phyloP scores from a whole-genome alignment of 768 basidiomycete species.

The Botryobasidium botryosum region DNA sequence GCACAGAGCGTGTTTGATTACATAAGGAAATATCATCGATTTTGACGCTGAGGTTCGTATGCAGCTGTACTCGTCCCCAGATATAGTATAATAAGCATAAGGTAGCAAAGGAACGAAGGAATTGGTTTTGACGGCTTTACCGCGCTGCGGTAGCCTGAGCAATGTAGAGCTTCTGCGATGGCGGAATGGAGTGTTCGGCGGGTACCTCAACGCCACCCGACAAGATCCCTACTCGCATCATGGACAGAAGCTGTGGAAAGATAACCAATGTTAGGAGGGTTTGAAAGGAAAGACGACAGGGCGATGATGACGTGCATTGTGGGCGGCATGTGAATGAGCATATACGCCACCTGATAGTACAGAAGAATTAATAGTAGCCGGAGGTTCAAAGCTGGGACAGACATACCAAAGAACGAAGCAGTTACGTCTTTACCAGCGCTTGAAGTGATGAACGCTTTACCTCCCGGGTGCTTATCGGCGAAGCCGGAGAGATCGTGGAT shows the following conservation, averaged over 20 bases:
- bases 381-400: too few species aligned
- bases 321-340: constrained; percentile 76
- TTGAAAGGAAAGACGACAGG: neutral
- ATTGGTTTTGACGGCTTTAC: too few species aligned
- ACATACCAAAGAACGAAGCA: constrained; percentile 91
- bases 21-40: too few species aligned
- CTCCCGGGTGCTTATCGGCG: constrained; percentile 84
- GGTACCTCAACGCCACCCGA: constrained; percentile 38
- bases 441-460: constrained; percentile 65
- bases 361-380: too few species aligned
- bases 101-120: too few species aligned
- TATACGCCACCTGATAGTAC: constrained; percentile 69
- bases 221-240: constrained; percentile 44
- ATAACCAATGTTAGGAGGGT: constrained; percentile 5
- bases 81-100: too few species aligned
- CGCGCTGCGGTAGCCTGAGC: too few species aligned
- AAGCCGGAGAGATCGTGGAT: constrained; percentile 80
- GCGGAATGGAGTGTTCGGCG: constrained; percentile 42
- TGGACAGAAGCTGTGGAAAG: constrained; percentile 28
- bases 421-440: constrained; percentile 84
- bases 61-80: too few species aligned
- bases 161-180: constrained; percentile 53
- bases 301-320: constrained; percentile 37
- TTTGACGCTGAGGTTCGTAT: too few species aligned
- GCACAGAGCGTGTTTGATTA: too few species aligned